Evolutionary conservation across 257 asterid genomes (phyloP).

Genomic region (Nicotiana noctiflora): DNA sequence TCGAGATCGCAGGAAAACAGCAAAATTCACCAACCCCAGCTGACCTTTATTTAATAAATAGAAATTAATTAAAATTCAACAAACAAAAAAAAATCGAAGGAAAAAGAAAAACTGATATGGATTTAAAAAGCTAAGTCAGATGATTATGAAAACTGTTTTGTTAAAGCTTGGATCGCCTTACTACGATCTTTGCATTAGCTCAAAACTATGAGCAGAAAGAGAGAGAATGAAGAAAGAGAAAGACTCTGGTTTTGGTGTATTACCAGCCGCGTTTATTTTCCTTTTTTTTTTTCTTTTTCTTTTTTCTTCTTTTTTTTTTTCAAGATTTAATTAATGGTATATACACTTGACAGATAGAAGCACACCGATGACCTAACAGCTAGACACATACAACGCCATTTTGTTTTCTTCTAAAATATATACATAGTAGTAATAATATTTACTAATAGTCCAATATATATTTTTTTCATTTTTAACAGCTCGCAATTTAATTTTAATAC

Average conservation of each 20-base stretch:
- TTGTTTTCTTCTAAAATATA: background rate
- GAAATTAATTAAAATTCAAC: background rate
- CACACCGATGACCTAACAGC: background rate
- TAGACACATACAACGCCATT: background rate
- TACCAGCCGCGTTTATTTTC: constrained; percentile 60
- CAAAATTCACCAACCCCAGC: constrained; percentile 41
- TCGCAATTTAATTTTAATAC: too few species aligned
- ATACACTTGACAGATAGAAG: background rate
- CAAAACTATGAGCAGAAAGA: constrained; percentile 45
- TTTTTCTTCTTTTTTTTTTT: background rate
- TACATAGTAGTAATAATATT: too few species aligned
- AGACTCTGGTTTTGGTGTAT: constrained; percentile 42
- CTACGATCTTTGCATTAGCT: constrained; percentile 51
- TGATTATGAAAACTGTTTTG: constrained; percentile 15
- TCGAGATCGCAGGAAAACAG: constrained; percentile 31
- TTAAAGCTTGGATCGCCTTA: constrained; percentile 48
- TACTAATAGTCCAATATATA: too few species aligned
- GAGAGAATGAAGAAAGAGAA: constrained; percentile 12
- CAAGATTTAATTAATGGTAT: background rate
- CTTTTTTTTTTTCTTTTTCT: background rate
- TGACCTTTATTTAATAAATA: constrained; percentile 6
- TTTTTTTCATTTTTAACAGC: too few species aligned
- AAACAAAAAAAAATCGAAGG: background rate
- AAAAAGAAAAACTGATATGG: background rate
- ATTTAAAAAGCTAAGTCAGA: constrained; percentile 16